Evolutionary conservation across 208 protist species (phyloP).

Genomic region (Wallacemonas collosoma): DNA sequence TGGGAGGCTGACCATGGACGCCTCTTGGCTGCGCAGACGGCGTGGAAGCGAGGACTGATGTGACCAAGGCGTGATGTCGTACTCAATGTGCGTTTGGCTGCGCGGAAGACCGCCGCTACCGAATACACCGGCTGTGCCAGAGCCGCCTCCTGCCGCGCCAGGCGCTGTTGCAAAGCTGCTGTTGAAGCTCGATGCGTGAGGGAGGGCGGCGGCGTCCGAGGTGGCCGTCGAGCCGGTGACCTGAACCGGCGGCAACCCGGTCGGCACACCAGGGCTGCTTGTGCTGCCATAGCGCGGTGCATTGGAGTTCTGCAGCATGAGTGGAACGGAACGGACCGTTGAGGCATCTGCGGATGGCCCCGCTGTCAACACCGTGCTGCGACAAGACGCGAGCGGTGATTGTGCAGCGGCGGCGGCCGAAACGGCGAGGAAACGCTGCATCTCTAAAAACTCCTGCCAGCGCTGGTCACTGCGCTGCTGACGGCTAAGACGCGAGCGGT

Average conservation of each 20-base stretch:
- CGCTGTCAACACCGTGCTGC: neutral
- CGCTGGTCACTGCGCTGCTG: slow-evolving; percentile 44
- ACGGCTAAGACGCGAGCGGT: slow-evolving; percentile 53
- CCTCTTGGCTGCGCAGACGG: slow-evolving; percentile 38
- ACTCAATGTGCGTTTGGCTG: slow-evolving; percentile 40
- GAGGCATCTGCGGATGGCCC: neutral
- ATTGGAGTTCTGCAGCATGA: neutral
- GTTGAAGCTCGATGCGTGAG: slow-evolving; percentile 7
- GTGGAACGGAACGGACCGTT: too few species aligned
- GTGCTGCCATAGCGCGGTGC: neutral
- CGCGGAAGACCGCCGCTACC: slow-evolving; percentile 14
- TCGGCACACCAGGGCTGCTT: neutral
- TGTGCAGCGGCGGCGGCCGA: neutral
- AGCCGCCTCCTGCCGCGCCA: neutral
- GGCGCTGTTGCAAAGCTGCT: slow-evolving; percentile 8
- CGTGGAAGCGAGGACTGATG: slow-evolving; percentile 31
- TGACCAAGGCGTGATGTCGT: slow-evolving; percentile 46
- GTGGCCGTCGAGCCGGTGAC: neutral
- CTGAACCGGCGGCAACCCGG: neutral
- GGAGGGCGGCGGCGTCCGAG: neutral
- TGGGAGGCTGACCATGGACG: slow-evolving; percentile 1
- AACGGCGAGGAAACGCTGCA: slow-evolving; percentile 24
- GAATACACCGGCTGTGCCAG: slow-evolving; percentile 8
- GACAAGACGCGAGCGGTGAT: neutral
- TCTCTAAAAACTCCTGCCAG: slow-evolving; percentile 43